phyloP scores from a whole-genome alignment of 257 asterid genomes.

The Solanum medicagineum region DNA sequence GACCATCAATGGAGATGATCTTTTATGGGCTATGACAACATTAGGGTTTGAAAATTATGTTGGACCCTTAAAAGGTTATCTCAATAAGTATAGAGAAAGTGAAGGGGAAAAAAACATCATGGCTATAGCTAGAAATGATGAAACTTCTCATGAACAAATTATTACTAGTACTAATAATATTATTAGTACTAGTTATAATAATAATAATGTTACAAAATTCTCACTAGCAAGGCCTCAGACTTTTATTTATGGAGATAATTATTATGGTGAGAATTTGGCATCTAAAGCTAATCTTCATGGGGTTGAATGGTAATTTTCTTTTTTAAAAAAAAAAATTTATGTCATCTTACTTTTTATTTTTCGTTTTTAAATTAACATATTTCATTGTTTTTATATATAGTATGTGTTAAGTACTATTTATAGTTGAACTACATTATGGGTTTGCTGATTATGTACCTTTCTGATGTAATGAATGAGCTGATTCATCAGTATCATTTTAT shows the following conservation, averaged over 20 bases:
- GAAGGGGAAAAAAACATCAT: conserved; percentile 23
- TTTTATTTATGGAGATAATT: background rate
- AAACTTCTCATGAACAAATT: background rate
- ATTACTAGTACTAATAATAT: background rate
- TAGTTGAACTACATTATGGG: background rate
- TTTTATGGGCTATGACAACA: conserved; percentile 53
- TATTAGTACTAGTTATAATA: background rate
- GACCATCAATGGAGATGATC: conserved; percentile 49
- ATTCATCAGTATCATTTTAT: background rate
- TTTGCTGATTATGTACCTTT: background rate
- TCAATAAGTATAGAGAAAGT: conserved; percentile 25
- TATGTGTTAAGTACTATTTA: background rate
- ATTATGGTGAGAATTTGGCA: conserved; percentile 5
- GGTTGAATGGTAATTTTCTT: conserved; percentile 14
- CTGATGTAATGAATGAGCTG: background rate
- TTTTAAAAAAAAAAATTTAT: background rate
- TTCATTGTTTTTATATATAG: background rate
- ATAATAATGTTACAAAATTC: background rate
- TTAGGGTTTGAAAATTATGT: conserved; percentile 45
- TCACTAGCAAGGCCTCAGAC: background rate
- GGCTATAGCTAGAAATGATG: conserved; percentile 17
- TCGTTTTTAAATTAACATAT: background rate
- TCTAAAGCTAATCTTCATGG: conserved; percentile 11
- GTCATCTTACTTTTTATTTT: background rate
- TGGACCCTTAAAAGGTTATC: conserved; percentile 26